These are phyloP conservation scores for Monotropa hypopitys DNA, from an alignment of 179 eudicot species.

Conservation along the genomic window DNA sequence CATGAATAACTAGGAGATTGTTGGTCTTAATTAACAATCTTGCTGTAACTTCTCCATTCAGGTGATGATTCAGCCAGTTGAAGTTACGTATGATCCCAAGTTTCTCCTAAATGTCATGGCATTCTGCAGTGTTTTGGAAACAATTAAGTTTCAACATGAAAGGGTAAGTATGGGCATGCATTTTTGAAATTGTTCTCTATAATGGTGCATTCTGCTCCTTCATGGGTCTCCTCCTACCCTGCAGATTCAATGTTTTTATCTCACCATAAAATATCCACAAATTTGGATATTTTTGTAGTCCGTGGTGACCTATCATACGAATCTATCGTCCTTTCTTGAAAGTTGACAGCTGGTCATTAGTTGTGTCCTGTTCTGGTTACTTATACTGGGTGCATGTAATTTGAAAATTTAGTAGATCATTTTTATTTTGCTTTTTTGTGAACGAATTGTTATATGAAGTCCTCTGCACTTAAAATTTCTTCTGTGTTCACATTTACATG, in stretches of 20 bases:
- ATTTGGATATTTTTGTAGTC: not conserved
- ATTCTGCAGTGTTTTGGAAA: slow-evolving; percentile 35
- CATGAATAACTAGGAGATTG: not conserved
- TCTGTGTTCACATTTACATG: not conserved
- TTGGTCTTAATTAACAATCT: not conserved
- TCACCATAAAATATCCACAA: not conserved
- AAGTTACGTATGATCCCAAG: slow-evolving; percentile 41
- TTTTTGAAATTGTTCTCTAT: not conserved
- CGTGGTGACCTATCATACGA: not conserved
- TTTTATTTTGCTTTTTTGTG: not conserved
- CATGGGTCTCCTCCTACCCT: not conserved
- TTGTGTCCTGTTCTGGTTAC: not conserved
- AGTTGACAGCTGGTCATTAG: not conserved
- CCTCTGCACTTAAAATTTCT: not conserved
- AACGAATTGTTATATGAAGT: not conserved
- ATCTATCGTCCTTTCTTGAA: not conserved
- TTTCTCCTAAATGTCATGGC: slow-evolving; percentile 41
- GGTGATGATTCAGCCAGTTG: slow-evolving; percentile 56
- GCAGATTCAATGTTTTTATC: not conserved
- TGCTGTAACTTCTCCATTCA: slow-evolving; percentile 18
- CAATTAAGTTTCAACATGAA: slow-evolving; percentile 40
- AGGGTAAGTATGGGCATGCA: slow-evolving; percentile 35
- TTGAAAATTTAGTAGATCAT: not conserved
- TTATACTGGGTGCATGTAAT: not conserved
- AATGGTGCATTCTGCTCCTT: not conserved